Conservation (phyloP, 2,329 filamentous ascomycete species). For the Penicillium sp. region DNA sequence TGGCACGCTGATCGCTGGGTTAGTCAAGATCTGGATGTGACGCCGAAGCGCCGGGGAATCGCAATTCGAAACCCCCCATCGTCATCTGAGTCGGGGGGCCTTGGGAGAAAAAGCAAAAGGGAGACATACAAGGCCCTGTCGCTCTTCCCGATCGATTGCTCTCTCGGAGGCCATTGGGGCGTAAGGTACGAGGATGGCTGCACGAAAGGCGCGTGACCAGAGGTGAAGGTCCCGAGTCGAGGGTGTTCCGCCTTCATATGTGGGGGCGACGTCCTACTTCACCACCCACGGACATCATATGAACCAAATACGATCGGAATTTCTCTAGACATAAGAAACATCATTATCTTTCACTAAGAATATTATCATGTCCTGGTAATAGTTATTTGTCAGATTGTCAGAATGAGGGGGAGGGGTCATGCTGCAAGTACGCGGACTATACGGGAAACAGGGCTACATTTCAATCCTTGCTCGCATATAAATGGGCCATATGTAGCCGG, state of each 20-base stretch:
- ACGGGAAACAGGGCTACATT: neutral
- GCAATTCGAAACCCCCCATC: too few relatives aligned
- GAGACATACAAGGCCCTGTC: conserved; percentile 50
- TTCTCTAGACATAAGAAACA: neutral
- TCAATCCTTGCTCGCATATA: conserved; percentile 2
- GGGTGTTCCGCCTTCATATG: conserved; percentile 28
- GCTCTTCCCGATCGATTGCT: conserved; percentile 53
- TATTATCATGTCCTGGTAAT: neutral
- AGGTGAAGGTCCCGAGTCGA: conserved; percentile 22
- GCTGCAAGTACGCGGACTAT: conserved; percentile 5
- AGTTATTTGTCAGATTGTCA: neutral
- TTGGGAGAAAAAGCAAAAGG: conserved; percentile 13
- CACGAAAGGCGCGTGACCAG: conserved; percentile 51
- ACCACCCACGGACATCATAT: neutral
- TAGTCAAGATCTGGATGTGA: conserved; percentile 29
- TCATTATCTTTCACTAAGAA: neutral
- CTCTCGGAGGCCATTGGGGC: conserved; percentile 49
- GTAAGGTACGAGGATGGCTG: conserved; percentile 52
- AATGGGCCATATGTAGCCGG: neutral
- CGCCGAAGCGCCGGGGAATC: conserved; percentile 1
- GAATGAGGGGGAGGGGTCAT: conserved; percentile 1
- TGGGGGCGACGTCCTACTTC: conserved; percentile 4
- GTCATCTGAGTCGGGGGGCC: conserved; percentile 1
- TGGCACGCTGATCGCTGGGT: conserved; percentile 66
- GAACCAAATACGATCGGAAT: neutral